phyloP scores from a whole-genome alignment of 73 alveolate species.

The Symbiodinium pilosum region DNA sequence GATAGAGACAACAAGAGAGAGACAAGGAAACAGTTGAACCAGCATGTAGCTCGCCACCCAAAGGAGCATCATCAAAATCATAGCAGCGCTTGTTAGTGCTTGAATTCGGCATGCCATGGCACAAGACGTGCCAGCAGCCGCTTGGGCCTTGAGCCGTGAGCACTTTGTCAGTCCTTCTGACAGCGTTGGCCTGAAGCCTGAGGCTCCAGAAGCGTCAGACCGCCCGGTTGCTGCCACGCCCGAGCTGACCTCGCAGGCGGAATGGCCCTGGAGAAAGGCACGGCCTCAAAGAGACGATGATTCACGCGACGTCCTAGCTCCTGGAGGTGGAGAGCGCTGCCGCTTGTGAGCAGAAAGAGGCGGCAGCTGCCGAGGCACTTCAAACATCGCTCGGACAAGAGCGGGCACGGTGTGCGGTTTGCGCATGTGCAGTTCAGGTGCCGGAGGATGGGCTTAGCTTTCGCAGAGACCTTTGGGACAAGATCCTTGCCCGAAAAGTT shows the following conservation, averaged over 20 bases:
- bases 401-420: neutral
- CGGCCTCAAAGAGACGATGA: neutral
- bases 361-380: neutral
- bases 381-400: no score
- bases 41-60: no score
- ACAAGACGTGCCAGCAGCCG: constrained; percentile 11
- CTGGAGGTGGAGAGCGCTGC: constrained; percentile 21
- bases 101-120: neutral
- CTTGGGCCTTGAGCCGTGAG: neutral
- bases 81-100: no score
- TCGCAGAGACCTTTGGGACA: constrained; percentile 67
- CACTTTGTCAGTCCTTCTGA: neutral
- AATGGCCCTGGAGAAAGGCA: constrained; percentile 88
- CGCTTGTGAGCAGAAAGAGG: neutral
- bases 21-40: no score
- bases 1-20: no score
- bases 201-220: neutral
- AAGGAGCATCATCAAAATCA: no score
- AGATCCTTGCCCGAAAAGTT: neutral
- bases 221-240: constrained; percentile 38
- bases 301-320: neutral
- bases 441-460: constrained; percentile 38
- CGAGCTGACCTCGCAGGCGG: constrained; percentile 84
- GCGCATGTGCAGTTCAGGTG: constrained; percentile 28
- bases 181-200: neutral